These are phyloP conservation scores for Trichoderma gracile DNA, from an alignment of 2,329 filamentous ascomycete genomes.

Conservation along the genomic window DNA sequence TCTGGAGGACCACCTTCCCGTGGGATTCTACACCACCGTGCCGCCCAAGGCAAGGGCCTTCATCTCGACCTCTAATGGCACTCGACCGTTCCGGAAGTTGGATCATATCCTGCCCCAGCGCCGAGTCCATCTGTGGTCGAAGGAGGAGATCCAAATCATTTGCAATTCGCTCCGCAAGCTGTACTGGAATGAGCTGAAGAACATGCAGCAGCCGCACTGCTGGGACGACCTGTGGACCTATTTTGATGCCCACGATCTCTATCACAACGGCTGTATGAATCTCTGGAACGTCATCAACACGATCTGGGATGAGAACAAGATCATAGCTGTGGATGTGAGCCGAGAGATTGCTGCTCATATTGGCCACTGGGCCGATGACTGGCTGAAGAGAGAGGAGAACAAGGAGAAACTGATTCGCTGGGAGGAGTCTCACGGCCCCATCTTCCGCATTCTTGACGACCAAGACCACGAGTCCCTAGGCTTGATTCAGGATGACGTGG, in stretches of 20 bases:
- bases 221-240: constrained; percentile 50
- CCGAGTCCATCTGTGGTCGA: constrained; percentile 42
- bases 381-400: constrained; percentile 38
- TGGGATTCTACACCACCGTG: constrained; percentile 42
- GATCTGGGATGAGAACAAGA: constrained; percentile 44
- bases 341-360: constrained; percentile 34
- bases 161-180: constrained; percentile 44
- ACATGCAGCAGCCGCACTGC: constrained; percentile 35
- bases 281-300: constrained; percentile 49
- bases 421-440: constrained; percentile 32
- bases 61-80: constrained; percentile 44
- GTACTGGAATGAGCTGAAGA: constrained; percentile 41
- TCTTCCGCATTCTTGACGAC: constrained; percentile 35
- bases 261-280: constrained; percentile 49
- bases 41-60: constrained; percentile 37
- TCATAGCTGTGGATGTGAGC: constrained; percentile 35
- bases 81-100: constrained; percentile 35
- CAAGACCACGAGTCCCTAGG: constrained; percentile 37
- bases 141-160: constrained; percentile 41
- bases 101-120: constrained; percentile 35
- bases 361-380: constrained; percentile 42
- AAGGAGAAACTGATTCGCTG: constrained; percentile 37
- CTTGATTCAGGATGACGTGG: constrained; percentile 34
- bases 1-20: constrained; percentile 40
- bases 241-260: constrained; percentile 52